Evolutionary conservation across 352 stramenopile species (phyloP).

Genomic region (Pilasporangium apinafurcum): DNA sequence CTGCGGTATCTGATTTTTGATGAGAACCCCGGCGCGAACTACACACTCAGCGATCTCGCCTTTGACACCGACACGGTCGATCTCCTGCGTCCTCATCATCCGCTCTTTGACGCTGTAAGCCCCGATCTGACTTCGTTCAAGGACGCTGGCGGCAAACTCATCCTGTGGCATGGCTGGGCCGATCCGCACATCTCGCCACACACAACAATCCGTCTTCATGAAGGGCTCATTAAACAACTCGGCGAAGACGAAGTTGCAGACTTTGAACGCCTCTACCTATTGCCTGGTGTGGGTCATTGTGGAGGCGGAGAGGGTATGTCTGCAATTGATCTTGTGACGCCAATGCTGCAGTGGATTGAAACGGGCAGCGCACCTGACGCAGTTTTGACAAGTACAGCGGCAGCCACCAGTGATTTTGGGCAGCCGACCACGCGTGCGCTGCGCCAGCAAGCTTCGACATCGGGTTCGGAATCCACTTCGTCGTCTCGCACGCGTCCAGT

Average conservation of each 20-base stretch:
- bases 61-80: slow-evolving; percentile 30
- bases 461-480: no score
- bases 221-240: slow-evolving; percentile 25
- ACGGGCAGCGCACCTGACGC: slow-evolving; percentile 14
- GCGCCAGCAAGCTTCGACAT: no score
- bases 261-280: slow-evolving; percentile 39
- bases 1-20: slow-evolving; percentile 41
- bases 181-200: slow-evolving; percentile 42
- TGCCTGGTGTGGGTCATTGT: slow-evolving; percentile 37
- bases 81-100: slow-evolving; percentile 18
- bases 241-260: slow-evolving; percentile 15
- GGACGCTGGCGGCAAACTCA: slow-evolving; percentile 31
- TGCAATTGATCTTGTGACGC: slow-evolving; percentile 29
- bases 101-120: slow-evolving; percentile 27
- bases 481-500: no score
- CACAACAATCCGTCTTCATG: slow-evolving; percentile 36
- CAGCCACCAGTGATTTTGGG: not conserved
- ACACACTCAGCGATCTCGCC: slow-evolving; percentile 27
- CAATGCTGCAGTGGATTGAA: slow-evolving; percentile 41
- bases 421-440: no score
- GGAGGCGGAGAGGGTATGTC: slow-evolving; percentile 29
- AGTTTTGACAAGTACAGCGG: slow-evolving; percentile 12
- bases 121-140: slow-evolving; percentile 28
- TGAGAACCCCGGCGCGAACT: slow-evolving; percentile 23
- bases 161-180: slow-evolving; percentile 40